Conservation (phyloP, 2,329 filamentous ascomycete species). For the Chaetomium strumarium region DNA sequence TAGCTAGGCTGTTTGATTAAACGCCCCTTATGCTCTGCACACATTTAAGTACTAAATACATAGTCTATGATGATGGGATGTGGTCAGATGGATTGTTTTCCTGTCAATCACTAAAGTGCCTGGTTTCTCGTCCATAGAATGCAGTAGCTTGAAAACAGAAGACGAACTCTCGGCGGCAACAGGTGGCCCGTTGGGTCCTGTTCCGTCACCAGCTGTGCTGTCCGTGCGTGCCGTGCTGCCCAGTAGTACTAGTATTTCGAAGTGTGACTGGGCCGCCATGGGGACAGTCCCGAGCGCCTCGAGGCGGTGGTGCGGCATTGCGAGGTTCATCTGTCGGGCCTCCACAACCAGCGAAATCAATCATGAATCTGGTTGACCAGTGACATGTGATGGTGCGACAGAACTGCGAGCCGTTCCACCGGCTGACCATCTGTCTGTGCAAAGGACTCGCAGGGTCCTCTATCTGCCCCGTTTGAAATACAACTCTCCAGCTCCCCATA, state of each 20-base stretch:
- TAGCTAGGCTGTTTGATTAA: slow-evolving; percentile 9
- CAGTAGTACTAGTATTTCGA: too few relatives aligned
- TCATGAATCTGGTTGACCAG: slow-evolving; percentile 6
- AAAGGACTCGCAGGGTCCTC: neutral
- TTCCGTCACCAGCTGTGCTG: neutral
- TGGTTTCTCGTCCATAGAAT: too few relatives aligned
- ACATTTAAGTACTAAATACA: neutral
- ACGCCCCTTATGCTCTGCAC: neutral
- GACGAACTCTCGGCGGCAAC: neutral
- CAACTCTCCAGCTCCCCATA: neutral
- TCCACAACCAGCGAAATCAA: slow-evolving; percentile 11
- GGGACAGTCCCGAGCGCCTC: neutral
- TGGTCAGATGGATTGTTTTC: too few relatives aligned
- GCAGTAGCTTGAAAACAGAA: too few relatives aligned
- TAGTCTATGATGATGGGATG: neutral
- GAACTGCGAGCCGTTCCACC: neutral
- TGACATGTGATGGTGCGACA: slow-evolving; percentile 10
- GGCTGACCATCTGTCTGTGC: neutral
- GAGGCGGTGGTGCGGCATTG: slow-evolving; percentile 16
- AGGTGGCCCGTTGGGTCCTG: neutral
- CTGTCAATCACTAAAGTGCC: too few relatives aligned
- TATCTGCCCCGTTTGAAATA: too few relatives aligned
- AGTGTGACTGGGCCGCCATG: neutral
- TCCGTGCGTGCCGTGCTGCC: neutral
- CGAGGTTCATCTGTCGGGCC: slow-evolving; percentile 14